Evolutionary conservation across 2,329 filamentous ascomycete genomes (phyloP).

Genomic region (Monilinia aucupariae): DNA sequence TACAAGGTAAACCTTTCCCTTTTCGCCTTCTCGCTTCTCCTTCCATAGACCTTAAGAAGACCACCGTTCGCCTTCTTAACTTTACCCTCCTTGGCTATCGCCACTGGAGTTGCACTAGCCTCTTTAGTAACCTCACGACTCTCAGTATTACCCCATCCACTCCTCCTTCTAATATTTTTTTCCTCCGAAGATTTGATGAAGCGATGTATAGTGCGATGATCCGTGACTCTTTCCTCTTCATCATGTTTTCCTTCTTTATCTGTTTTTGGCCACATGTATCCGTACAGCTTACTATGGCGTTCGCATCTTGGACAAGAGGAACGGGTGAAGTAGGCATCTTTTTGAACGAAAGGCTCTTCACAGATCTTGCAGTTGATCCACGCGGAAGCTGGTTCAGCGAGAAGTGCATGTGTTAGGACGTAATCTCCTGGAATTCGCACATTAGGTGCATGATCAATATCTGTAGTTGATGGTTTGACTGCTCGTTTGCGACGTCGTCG

Average conservation of each 20-base stretch:
- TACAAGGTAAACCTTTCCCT: constrained; percentile 16
- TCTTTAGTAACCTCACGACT: constrained; percentile 27
- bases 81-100: neutral
- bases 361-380: constrained; percentile 92
- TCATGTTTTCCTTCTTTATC: constrained; percentile 72
- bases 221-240: constrained; percentile 60
- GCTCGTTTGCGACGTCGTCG: constrained; percentile 20
- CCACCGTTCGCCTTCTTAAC: constrained; percentile 14
- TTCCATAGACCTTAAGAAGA: neutral
- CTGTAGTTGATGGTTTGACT: constrained; percentile 21
- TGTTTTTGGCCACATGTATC: constrained; percentile 94
- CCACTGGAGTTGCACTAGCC: constrained; percentile 17
- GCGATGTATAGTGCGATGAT: constrained; percentile 82
- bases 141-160: constrained; percentile 21
- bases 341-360: constrained; percentile 75
- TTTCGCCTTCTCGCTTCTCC: neutral
- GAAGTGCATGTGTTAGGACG: constrained; percentile 68
- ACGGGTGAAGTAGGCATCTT: constrained; percentile 79
- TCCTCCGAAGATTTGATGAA: constrained; percentile 72
- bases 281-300: constrained; percentile 91
- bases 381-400: constrained; percentile 67
- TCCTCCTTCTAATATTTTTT: constrained; percentile 27
- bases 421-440: constrained; percentile 69
- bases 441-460: constrained; percentile 27
- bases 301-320: constrained; percentile 89